A percentile compares a stretch with the other conserved stretches of the same genome.
These are phyloP conservation scores for Polymyxa betae DNA, from an alignment of 208 protist genomes.

Conservation along the genomic window DNA sequence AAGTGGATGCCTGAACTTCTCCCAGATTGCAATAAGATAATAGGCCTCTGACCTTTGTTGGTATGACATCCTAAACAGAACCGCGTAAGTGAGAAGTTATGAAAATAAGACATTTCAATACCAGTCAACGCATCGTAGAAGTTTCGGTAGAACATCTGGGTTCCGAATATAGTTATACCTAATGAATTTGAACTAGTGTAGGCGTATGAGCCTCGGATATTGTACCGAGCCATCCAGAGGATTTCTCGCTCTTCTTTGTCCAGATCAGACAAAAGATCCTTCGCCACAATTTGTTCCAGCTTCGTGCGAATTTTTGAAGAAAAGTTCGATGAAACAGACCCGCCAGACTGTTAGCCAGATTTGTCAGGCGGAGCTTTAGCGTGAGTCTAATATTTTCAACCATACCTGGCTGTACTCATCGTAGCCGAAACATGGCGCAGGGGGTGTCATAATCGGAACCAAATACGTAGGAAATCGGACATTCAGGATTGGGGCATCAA, in stretches of 20 bases:
- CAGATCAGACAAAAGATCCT: neutral
- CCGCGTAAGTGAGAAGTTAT: neutral
- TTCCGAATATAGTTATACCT: conserved; percentile 52
- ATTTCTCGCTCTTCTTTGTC: conserved; percentile 57
- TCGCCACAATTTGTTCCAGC: conserved; percentile 34
- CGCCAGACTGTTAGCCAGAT: neutral
- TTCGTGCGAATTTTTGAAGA: neutral
- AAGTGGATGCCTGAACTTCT: conserved; percentile 63
- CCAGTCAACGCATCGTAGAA: conserved; percentile 66
- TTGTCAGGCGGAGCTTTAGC: no score
- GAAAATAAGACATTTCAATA: neutral
- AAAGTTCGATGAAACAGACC: neutral
- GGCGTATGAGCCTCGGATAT: neutral
- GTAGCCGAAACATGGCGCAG: no score
- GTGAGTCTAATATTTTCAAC: no score
- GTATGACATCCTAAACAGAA: neutral
- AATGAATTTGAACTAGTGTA: neutral
- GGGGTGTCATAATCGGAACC: neutral
- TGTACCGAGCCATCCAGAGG: conserved; percentile 54
- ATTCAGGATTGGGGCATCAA: conserved; percentile 36
- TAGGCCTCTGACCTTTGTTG: neutral
- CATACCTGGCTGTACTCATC: no score
- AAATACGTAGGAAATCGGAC: conserved; percentile 19
- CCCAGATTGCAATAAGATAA: conserved; percentile 38
- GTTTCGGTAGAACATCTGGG: conserved; percentile 66